Conservation (phyloP, 2,329 filamentous ascomycete species). For the Sporothrix humicola region DNA sequence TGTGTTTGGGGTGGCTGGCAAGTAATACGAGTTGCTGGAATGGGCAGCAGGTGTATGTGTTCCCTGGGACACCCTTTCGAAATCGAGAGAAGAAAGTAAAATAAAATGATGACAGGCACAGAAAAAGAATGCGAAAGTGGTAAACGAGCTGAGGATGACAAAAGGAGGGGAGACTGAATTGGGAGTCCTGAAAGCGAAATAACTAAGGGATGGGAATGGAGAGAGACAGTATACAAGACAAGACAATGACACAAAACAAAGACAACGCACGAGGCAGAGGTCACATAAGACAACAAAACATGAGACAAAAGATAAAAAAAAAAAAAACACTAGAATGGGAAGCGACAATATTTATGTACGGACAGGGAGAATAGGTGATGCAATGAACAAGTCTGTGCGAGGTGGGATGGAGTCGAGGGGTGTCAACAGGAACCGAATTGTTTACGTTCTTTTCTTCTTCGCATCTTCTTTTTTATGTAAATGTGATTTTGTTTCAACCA, state of each 20-base stretch:
- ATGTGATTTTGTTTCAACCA: not conserved
- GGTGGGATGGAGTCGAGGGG: not conserved
- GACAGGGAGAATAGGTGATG: not conserved
- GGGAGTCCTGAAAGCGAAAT: not conserved
- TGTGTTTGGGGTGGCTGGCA: not conserved
- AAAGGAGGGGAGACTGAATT: not conserved
- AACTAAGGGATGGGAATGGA: not conserved
- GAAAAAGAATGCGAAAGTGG: not conserved
- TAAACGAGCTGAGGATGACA: too few species aligned
- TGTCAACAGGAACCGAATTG: conserved; percentile 15
- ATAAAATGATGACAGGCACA: not conserved
- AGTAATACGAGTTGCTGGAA: not conserved
- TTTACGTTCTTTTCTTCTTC: not conserved
- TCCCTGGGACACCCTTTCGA: too few species aligned
- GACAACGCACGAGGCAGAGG: not conserved
- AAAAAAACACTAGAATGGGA: not conserved
- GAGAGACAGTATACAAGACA: not conserved
- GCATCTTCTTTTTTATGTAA: not conserved
- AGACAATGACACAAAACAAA: not conserved
- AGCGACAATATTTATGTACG: not conserved
- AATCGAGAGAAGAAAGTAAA: not conserved
- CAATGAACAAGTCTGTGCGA: not conserved
- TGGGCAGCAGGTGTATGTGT: not conserved
- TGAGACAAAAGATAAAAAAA: not conserved
- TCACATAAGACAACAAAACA: too few species aligned